A percentile compares a stretch with the other conserved stretches of the same genome.
Conservation (phyloP, 257 asterid genomes). For the Ehretia macrophylla region DNA sequence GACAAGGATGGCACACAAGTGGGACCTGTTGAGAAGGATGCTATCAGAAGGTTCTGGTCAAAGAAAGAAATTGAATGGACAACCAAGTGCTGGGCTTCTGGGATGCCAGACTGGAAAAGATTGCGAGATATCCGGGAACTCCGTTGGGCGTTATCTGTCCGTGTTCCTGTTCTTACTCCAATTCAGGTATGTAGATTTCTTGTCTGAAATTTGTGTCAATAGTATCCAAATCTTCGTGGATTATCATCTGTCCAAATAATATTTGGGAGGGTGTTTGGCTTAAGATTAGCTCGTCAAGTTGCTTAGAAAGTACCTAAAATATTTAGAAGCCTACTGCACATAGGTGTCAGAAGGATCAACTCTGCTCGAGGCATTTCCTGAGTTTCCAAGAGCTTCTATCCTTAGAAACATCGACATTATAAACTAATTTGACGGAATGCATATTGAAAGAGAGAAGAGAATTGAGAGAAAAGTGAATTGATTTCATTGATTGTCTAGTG, state of each 20-base stretch:
- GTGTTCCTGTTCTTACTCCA: slow-evolving; percentile 93
- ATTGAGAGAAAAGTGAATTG: too few relatives aligned
- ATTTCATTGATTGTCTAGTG: too few relatives aligned
- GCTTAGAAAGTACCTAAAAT: neutral
- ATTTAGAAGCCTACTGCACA: too few relatives aligned
- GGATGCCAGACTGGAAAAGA: slow-evolving; percentile 98
- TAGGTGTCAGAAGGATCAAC: too few relatives aligned
- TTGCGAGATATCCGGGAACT: slow-evolving; percentile 95
- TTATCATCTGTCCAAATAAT: neutral
- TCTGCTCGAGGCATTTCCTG: too few relatives aligned
- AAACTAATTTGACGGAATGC: too few relatives aligned
- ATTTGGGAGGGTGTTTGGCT: neutral
- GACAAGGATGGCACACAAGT: slow-evolving; percentile 68
- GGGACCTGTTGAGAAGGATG: slow-evolving; percentile 98
- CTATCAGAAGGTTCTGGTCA: slow-evolving; percentile 95
- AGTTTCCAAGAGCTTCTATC: too few relatives aligned
- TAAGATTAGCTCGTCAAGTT: neutral
- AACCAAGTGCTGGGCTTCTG: slow-evolving; percentile 91
- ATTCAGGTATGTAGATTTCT: slow-evolving; percentile 36
- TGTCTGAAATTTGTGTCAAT: neutral
- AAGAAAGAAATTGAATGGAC: slow-evolving; percentile 90
- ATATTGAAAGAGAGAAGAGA: too few relatives aligned
- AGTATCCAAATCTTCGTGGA: too few relatives aligned
- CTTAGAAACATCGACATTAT: too few relatives aligned
- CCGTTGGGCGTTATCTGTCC: slow-evolving; percentile 90